Base-by-base conservation (phyloP, 352 stramenopile genomes). In the Thraustotheca clavata region DNA sequence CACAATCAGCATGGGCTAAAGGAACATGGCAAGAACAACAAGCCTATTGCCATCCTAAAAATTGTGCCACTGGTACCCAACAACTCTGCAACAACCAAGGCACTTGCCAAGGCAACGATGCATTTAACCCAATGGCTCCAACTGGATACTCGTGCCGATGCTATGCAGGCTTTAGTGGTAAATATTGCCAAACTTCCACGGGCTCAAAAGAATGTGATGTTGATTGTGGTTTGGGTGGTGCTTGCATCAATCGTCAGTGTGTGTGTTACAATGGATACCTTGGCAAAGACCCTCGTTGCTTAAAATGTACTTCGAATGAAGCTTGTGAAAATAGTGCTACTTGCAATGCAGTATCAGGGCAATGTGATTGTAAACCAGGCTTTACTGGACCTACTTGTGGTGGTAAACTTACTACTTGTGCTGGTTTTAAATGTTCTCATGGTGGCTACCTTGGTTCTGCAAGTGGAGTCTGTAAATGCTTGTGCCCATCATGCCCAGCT, bases 41-140 rank as follows among this genome's bases (percentile, higher is more conserved):
- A 14, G 27, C 38, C 31, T 65, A 59, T 35, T 69, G 62, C 59
- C 49, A 48, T 20, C 49, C 49, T 18, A 59, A 63, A 31, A 46
- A 32, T 6, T 69, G 62, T 31, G 62, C 50, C 4, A 35, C 40
- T 18, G 59, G 52, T 33, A 57, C 65, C 3, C 48, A 38, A n/a
- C n/a, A 63, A 24, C n/a, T 69, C 11, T 69, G 62, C 46, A 86
- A 76, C 29, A 78, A 89, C 69, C 80, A 87, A 50, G 80, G 80
- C 22, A 89, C 80, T 4, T 89, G 82, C 72, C 27, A 82, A 76
- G n/a, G 18, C 18, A 65, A 54, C 36, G 57, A 65, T 24, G 18
- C 26, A 11, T 50, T 33, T 32, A 7, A 26, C 33, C 57, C 57
- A 11, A 54, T 65, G 36, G 18, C 11, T n/a, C 26, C 57, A 33